Evolutionary conservation across 805 yeast species (phyloP).

Genomic region (Torulaspora maleeae): DNA sequence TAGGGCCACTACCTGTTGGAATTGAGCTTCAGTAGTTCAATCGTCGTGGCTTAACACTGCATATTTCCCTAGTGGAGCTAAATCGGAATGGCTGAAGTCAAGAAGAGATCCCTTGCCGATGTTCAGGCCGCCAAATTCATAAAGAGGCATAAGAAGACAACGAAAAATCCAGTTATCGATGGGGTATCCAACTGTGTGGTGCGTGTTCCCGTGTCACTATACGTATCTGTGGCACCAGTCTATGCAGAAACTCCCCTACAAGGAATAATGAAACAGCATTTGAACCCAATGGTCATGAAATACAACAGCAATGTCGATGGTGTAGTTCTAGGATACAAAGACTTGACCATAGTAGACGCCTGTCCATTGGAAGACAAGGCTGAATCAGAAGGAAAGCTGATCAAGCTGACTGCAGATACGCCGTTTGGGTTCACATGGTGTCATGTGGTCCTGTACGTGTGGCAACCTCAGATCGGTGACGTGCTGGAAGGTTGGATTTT

Average conservation of each 20-base stretch:
- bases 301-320: constrained; percentile 71
- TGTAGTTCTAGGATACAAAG: constrained; percentile 74
- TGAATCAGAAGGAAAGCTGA: constrained; percentile 43
- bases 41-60: neutral
- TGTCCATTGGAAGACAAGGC: constrained; percentile 35
- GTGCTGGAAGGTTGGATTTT: constrained; percentile 78
- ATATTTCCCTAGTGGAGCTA: neutral
- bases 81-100: constrained; percentile 14
- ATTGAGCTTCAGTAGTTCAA: neutral
- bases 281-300: constrained; percentile 85
- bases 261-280: constrained; percentile 82
- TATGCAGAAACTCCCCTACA: constrained; percentile 62
- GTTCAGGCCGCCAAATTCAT: constrained; percentile 23
- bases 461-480: constrained; percentile 92
- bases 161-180: constrained; percentile 29
- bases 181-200: constrained; percentile 35
- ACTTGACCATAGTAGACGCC: constrained; percentile 50
- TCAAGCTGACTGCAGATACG: constrained; percentile 67
- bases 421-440: constrained; percentile 92
- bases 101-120: constrained; percentile 28
- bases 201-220: constrained; percentile 45
- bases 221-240: constrained; percentile 85
- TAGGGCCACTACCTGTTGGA: neutral
- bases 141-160: constrained; percentile 28
- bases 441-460: constrained; percentile 71